Evolutionary conservation across 1,284 basidiomycete species (phyloP), one percentile per base, ranked within the genome.

Genomic region (Rugiboletus extremiorientalis): DNA sequence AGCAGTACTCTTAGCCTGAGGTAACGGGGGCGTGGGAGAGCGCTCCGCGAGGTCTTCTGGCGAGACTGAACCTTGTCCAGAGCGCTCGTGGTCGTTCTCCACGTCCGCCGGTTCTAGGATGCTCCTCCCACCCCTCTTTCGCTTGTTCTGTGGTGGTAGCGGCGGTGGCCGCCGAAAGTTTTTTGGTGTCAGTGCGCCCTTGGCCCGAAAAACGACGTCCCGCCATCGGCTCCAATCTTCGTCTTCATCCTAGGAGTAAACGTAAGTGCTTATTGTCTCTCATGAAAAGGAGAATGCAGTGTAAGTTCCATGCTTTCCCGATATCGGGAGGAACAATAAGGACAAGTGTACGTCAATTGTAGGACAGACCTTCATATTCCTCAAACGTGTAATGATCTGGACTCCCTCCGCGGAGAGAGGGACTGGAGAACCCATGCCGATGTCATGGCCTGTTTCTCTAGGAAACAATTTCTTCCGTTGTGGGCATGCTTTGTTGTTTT

Each of bases 181-280:
- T 47, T 76, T 75, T 0, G 87, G 86, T 8, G 76, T 72, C 52
- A 89, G 71, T 41, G 76, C 74, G 12, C 84, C 84, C 73, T 89
- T 92, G 11, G 85, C 86, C 3, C 83, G 81, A 72, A 91, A 93
- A 11, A 92, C 82, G 40, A 92, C 86, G 67, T 95, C 92, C 25
- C 91, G 81, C 89, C 90, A 93, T 50, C 92, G 83, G 54, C 92
- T 86, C 91, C 92, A 96, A 65, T 96, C 93, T 68, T 98, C 95
- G 57, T 88, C 84, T 75, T 94, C 91, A 71, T 98, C 94, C 85
- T 91, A 58, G 15, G 16, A 49, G 41, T 22, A 14, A 31, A 66
- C 23, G 51, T 65, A 57, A 65, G 50, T 7, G 10, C 15, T 5
- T 25, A 20, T 52, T 30, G 18, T 48, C 16, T 42, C 36, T 23